phyloP scores from a whole-genome alignment of 148 eudicot genomes.

The Dysphania ambrosioides region DNA sequence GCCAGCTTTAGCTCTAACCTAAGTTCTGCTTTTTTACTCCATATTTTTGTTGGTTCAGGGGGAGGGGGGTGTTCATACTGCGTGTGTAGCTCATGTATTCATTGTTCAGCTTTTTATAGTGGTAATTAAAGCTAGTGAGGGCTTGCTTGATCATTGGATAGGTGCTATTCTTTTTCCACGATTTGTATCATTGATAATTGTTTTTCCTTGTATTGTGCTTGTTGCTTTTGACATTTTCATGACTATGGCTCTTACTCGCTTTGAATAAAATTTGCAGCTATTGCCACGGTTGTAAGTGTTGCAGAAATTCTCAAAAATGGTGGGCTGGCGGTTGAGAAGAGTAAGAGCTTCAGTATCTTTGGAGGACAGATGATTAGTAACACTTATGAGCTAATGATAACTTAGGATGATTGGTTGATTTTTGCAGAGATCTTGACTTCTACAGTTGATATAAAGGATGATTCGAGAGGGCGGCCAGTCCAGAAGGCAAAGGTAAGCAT shows the following conservation, averaged over 20 bases:
- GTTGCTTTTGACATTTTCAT: not conserved
- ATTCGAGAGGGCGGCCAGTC: conserved; percentile 62
- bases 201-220: not conserved
- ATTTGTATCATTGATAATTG: not conserved
- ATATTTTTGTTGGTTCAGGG: not conserved
- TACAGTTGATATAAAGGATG: conserved; percentile 66
- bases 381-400: conserved; percentile 1
- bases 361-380: not conserved
- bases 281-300: conserved; percentile 71
- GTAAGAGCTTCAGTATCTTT: conserved; percentile 34
- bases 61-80: too few species aligned
- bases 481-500: conserved; percentile 69
- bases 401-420: not conserved
- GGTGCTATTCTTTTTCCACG: not conserved
- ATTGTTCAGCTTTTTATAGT: not conserved
- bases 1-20: not conserved
- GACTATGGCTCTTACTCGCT: not conserved
- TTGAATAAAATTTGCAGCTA: conserved; percentile 49
- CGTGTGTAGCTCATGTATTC: not conserved
- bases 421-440: conserved; percentile 64
- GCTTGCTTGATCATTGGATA: not conserved
- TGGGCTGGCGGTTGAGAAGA: conserved; percentile 80
- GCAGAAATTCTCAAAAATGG: conserved; percentile 81
- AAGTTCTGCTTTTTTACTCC: not conserved
- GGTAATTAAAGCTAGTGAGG: not conserved